phyloP scores from a whole-genome alignment of 495 filamentous ascomycete genomes.

The Podospora bellae-mahoneyi region DNA sequence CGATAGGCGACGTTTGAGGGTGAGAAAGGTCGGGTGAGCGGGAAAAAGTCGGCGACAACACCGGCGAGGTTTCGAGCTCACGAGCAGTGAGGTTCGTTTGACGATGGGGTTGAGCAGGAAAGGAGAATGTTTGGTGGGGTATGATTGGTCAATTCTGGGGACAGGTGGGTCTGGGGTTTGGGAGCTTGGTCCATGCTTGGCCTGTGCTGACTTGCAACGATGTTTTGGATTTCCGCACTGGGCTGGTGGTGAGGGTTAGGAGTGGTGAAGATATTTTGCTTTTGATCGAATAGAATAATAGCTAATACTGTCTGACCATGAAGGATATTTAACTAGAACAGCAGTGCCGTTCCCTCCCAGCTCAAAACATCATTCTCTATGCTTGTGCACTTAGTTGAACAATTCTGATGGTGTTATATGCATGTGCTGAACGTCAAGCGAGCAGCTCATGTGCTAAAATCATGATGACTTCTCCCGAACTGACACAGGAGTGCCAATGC shows the following conservation, averaged over 20 bases:
- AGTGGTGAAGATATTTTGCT: background rate
- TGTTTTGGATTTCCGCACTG: background rate
- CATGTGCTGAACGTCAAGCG: no score
- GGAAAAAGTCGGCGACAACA: background rate
- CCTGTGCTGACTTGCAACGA: background rate
- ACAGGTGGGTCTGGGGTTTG: background rate
- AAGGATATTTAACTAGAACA: no score
- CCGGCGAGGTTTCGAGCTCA: background rate
- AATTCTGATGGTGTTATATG: no score
- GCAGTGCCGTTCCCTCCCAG: no score
- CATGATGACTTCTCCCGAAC: no score
- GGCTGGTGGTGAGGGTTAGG: background rate
- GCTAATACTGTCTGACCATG: no score
- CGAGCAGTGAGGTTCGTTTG: background rate
- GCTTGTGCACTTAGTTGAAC: no score
- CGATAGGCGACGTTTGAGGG: slow-evolving; percentile 11
- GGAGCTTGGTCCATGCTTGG: background rate
- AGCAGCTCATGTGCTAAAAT: no score
- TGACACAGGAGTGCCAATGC: no score
- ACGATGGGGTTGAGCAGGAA: background rate
- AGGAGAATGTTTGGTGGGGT: slow-evolving; percentile 20
- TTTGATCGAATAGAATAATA: background rate
- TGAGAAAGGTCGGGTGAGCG: background rate
- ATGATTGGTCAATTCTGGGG: slow-evolving; percentile 24
- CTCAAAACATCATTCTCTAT: no score